A percentile compares a stretch with the other conserved stretches of the same genome.
Conservation (phyloP, 495 filamentous ascomycete genomes). For the Aspergillus ellipticus region DNA sequence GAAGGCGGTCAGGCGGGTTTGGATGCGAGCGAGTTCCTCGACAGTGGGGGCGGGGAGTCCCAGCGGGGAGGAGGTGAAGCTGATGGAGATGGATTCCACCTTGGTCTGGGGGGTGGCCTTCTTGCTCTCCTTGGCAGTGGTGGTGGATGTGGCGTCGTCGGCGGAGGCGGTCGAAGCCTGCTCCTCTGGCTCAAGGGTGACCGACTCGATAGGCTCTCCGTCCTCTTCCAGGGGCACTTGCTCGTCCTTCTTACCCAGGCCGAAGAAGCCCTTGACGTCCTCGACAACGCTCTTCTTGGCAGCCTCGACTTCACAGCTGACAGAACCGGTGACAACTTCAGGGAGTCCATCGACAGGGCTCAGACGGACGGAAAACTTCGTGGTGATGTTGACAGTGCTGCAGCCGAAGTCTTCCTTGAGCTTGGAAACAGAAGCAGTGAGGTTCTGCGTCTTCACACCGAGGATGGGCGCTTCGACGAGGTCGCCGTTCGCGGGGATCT, state of each 20-base stretch:
- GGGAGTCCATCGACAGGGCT: constrained; percentile 75
- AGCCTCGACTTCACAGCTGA: constrained; percentile 76
- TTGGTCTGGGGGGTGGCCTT: constrained; percentile 56
- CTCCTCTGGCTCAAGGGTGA: constrained; percentile 47
- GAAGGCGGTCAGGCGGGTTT: constrained; percentile 71
- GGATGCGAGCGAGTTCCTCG: constrained; percentile 60
- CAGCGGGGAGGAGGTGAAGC: constrained; percentile 55
- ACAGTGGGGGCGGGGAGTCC: constrained; percentile 57
- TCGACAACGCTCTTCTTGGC: constrained; percentile 83
- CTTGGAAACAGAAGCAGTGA: constrained; percentile 74
- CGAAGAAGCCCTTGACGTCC: constrained; percentile 91
- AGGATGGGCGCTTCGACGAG: constrained; percentile 50
- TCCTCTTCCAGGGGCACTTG: constrained; percentile 73
- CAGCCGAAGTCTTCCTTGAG: constrained; percentile 76
- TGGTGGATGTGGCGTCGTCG: constrained; percentile 43
- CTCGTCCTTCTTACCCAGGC: constrained; percentile 82
- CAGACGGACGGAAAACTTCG: constrained; percentile 73
- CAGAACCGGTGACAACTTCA: constrained; percentile 66
- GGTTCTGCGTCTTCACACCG: constrained; percentile 68
- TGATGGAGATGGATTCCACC: constrained; percentile 65
- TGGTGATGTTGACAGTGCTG: constrained; percentile 67
- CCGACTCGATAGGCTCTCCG: constrained; percentile 42
- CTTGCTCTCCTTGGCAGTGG: constrained; percentile 43
- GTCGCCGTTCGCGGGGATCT: constrained; percentile 41
- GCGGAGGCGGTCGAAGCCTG: constrained; percentile 44